These are phyloP conservation scores for Hymenoscyphus infarciens DNA, from an alignment of 2,329 filamentous ascomycete genomes.

Conservation along the genomic window DNA sequence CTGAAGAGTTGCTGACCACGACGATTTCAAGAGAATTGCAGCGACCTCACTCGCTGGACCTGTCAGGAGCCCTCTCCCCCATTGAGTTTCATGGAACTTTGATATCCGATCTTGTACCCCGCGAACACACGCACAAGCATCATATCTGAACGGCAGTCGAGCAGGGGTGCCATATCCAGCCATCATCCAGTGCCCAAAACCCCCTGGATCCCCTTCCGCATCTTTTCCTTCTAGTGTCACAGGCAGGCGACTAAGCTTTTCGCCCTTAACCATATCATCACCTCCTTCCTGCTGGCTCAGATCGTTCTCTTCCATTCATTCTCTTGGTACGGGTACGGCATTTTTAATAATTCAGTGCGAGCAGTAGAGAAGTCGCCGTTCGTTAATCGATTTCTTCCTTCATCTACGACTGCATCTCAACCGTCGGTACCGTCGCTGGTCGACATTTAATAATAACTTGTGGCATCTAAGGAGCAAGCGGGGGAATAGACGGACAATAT, in stretches of 20 bases:
- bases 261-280: conserved; percentile 42
- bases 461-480: conserved; percentile 14
- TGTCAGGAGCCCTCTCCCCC: conserved; percentile 15
- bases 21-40: conserved; percentile 10
- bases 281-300: conserved; percentile 58
- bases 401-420: conserved; percentile 31
- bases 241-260: conserved; percentile 40
- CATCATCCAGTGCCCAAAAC: conserved; percentile 30
- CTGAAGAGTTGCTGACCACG: conserved; percentile 16
- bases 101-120: conserved; percentile 25
- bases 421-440: conserved; percentile 48
- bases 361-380: conserved; percentile 23
- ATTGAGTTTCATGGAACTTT: conserved; percentile 29
- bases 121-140: conserved; percentile 26
- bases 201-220: conserved; percentile 36
- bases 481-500: conserved; percentile 25
- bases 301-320: conserved; percentile 45
- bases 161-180: conserved; percentile 7
- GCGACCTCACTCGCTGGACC: neutral
- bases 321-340: conserved; percentile 31
- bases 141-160: conserved; percentile 17
- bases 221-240: conserved; percentile 11
- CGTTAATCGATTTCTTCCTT: conserved; percentile 25
- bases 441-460: conserved; percentile 44
- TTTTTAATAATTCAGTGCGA: conserved; percentile 31